Evolutionary conservation across 2,329 filamentous ascomycete species (phyloP).

Genomic region (Pseudonectria foliicola): DNA sequence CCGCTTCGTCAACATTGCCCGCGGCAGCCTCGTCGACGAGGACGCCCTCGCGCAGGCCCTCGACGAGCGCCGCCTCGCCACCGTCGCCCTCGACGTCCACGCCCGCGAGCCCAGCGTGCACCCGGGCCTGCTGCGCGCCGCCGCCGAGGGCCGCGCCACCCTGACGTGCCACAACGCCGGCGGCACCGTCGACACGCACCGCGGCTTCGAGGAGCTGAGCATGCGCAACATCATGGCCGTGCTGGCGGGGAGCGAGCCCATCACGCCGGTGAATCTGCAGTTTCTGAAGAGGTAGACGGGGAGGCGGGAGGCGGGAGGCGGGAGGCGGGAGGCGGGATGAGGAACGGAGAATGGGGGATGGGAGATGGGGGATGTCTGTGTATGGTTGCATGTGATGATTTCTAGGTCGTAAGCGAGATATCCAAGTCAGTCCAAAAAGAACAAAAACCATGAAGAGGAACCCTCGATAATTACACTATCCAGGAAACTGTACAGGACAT

Average conservation of each 20-base stretch:
- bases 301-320: background rate
- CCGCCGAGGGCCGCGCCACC: slow-evolving; percentile 39
- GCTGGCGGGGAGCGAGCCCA: slow-evolving; percentile 39
- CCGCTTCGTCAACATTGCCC: slow-evolving; percentile 58
- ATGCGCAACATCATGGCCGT: slow-evolving; percentile 62
- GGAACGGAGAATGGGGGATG: no score
- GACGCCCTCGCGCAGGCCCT: slow-evolving; percentile 54
- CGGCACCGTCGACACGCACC: slow-evolving; percentile 57
- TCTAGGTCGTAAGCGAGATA: no score
- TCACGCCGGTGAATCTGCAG: slow-evolving; percentile 58
- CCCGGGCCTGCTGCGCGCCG: slow-evolving; percentile 35
- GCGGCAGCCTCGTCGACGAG: slow-evolving; percentile 59
- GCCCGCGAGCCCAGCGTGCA: slow-evolving; percentile 51
- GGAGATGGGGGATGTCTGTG: no score
- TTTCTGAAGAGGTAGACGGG: slow-evolving; percentile 29
- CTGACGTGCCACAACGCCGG: slow-evolving; percentile 63
- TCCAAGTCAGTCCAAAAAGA: no score
- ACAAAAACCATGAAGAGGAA: no score
- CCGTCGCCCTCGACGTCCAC: slow-evolving; percentile 59
- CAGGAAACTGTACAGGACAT: no score
- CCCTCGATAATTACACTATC: no score
- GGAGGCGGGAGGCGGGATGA: no score
- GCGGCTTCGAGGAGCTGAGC: slow-evolving; percentile 59
- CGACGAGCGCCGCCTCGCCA: slow-evolving; percentile 40
- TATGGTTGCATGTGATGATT: no score